Evolutionary conservation across 306 rosid species (phyloP), one percentile per base, ranked within the genome.

Genomic region (Trichosanthes truncata): DNA sequence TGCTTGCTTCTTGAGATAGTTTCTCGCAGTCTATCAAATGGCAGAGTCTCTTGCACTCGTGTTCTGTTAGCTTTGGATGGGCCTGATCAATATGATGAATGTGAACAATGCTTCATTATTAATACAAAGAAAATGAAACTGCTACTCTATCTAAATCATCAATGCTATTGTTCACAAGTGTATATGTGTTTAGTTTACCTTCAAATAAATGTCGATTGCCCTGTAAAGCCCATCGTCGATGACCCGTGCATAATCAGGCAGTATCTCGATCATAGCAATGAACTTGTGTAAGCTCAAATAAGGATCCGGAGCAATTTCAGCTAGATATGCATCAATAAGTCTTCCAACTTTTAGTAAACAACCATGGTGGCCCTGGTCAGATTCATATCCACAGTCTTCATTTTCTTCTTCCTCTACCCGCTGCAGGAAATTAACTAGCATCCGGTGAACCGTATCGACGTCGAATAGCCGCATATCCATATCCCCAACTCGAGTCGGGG

Each of bases 1-100:
- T 92, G 84, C 94, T 85, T 65, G 97, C 98, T 80, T 94, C 98
- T 87, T 92, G 91, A 72, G 98, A 94, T 63, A 94, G 93, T 84
- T 94, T 94, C 82, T 87, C 90, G 55, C 96, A 86, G 82, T 94
- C 97, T 80, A 94, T 86, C 71, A 87, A 80, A 84, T 89, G 92
- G 90, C 96, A 92, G 1, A 94, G 87, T 84, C 80, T 87, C 89
- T 87, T 89, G 86, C 92, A 83, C 82, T 94, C 98, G 38, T 82
- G 85, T 23, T 94, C 98, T 7, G 91, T 87, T 69, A 94, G 82
- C 55, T 82, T 36, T 68, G 92, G 62, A 88, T 92, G 98, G 46
- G 88, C 94, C 98, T 94, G 23, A 18, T 52, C 59, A 29, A 29
- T 2, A 51, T 51, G n/a, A 15, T 18, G 80, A 81, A 43, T 72